Conservation (phyloP, 352 stramenopile genomes). For the Saprolegnia parasitica region DNA sequence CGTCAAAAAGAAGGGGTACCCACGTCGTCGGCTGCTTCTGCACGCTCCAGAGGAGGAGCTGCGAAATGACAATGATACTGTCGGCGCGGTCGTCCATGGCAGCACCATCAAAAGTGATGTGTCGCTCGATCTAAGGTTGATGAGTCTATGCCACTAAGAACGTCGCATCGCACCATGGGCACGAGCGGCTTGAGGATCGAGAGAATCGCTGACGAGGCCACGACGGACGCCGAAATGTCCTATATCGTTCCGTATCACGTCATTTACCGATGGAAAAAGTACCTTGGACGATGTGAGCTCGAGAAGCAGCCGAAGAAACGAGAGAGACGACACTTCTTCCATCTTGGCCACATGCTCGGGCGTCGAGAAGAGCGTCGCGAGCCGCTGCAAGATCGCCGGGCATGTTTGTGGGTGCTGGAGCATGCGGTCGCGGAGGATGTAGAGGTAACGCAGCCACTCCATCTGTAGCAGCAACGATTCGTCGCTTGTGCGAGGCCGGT, state of each 20-base stretch:
- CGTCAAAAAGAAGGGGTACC: conserved; percentile 1
- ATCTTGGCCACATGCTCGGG: neutral
- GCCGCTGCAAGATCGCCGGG: conserved; percentile 8
- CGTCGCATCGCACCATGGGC: conserved; percentile 8
- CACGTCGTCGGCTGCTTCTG: neutral
- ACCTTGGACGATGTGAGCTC: conserved; percentile 23
- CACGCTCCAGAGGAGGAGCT: conserved; percentile 7
- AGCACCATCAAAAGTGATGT: neutral
- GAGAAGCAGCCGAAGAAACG: conserved; percentile 12
- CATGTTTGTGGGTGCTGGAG: conserved; percentile 19
- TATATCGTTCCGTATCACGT: neutral
- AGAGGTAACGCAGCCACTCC: conserved; percentile 26
- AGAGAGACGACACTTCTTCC: neutral
- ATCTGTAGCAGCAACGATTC: conserved; percentile 8
- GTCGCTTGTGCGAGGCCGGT: neutral
- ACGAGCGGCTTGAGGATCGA: neutral
- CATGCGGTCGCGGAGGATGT: conserved; percentile 25
- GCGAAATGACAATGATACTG: neutral
- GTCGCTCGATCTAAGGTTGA: neutral
- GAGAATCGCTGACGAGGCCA: conserved; percentile 18
- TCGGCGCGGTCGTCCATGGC: neutral
- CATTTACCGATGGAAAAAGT: neutral
- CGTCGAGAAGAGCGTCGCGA: conserved; percentile 1
- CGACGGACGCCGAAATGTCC: conserved; percentile 11
- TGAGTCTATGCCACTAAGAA: neutral